Conservation (phyloP, 805 yeast species). For the Zygoascus flipseniorum region DNA sequence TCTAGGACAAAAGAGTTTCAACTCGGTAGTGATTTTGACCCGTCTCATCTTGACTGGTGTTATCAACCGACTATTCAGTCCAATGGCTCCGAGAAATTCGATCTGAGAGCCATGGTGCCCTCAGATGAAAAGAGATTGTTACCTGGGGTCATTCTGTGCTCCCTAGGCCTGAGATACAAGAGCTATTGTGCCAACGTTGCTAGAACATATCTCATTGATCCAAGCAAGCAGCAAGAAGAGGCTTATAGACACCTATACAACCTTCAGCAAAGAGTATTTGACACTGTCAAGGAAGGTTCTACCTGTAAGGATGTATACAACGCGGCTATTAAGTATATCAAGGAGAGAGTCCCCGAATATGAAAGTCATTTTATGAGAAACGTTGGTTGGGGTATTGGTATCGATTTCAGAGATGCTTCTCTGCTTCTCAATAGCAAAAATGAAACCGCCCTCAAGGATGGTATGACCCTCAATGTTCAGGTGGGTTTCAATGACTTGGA, state of each 20-base stretch:
- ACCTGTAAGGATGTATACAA: constrained; percentile 59
- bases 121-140: constrained; percentile 59
- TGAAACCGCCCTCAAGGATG: constrained; percentile 57
- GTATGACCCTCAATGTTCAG: constrained; percentile 66
- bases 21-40: constrained; percentile 61
- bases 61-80: constrained; percentile 86
- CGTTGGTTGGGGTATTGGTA: constrained; percentile 82
- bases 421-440: constrained; percentile 66
- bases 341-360: constrained; percentile 57
- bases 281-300: constrained; percentile 57
- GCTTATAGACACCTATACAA: constrained; percentile 70
- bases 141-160: constrained; percentile 71
- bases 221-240: constrained; percentile 65
- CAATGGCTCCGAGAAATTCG: constrained; percentile 65
- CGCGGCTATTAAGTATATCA: constrained; percentile 52
- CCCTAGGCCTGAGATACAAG: constrained; percentile 80
- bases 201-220: constrained; percentile 84
- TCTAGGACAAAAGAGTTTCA: constrained; percentile 41
- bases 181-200: constrained; percentile 83
- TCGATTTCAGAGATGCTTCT: constrained; percentile 77
- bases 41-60: constrained; percentile 81
- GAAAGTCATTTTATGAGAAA: constrained; percentile 60
- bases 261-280: constrained; percentile 59
- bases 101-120: constrained; percentile 74
- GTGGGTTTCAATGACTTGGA: constrained; percentile 65